These are phyloP conservation scores for Groenewaldozyma auringiensis DNA, from an alignment of 1,139 yeast genomes.

Conservation along the genomic window DNA sequence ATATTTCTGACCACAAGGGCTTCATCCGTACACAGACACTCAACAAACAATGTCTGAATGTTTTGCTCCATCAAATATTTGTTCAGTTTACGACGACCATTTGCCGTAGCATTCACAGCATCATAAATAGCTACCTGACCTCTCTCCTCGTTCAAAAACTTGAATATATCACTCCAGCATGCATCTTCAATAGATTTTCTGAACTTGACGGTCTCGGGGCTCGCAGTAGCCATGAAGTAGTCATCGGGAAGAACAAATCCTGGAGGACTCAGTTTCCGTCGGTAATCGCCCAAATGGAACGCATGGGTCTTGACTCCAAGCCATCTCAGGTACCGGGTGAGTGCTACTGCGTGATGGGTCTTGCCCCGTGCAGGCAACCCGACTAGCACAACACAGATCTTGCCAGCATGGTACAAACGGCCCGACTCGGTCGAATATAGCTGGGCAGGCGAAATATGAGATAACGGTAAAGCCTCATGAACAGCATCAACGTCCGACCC, in stretches of 20 bases:
- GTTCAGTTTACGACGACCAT: constrained; percentile 54
- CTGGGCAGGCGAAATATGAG: constrained; percentile 58
- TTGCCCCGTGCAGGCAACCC: constrained; percentile 97
- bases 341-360: constrained; percentile 83
- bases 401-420: constrained; percentile 89
- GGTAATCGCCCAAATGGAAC: constrained; percentile 88
- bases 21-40: constrained; percentile 73
- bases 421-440: constrained; percentile 87
- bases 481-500: constrained; percentile 28
- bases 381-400: constrained; percentile 77
- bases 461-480: constrained; percentile 27
- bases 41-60: constrained; percentile 79
- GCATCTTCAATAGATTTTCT: constrained; percentile 54
- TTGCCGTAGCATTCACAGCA: constrained; percentile 80
- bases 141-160: constrained; percentile 61
- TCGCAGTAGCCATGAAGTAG: constrained; percentile 60
- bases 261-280: constrained; percentile 48
- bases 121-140: constrained; percentile 97
- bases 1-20: constrained; percentile 66
- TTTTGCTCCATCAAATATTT: constrained; percentile 47
- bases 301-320: constrained; percentile 88
- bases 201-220: constrained; percentile 47
- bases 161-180: constrained; percentile 61
- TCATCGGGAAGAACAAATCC: constrained; percentile 53
- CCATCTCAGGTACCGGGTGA: constrained; percentile 87